These are phyloP conservation scores for Nakazawaea populi DNA, from an alignment of 805 yeast genomes.

Conservation along the genomic window DNA sequence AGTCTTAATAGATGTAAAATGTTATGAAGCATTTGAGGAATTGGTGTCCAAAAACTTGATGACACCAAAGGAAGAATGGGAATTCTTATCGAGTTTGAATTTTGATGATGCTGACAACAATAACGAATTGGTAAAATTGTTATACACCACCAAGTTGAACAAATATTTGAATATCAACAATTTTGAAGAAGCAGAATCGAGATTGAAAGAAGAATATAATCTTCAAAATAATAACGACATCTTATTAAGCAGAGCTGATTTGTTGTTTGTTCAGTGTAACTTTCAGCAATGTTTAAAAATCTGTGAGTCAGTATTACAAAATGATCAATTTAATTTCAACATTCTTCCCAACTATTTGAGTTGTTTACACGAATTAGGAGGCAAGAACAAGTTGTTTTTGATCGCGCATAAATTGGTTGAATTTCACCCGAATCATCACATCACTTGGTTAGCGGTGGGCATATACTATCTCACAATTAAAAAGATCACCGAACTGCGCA, in stretches of 20 bases:
- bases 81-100: constrained; percentile 51
- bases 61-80: constrained; percentile 87
- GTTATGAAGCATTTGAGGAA: constrained; percentile 88
- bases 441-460: constrained; percentile 92
- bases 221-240: constrained; percentile 68
- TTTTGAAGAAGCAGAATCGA: constrained; percentile 59
- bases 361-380: constrained; percentile 79
- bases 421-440: constrained; percentile 69
- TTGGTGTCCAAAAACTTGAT: constrained; percentile 65
- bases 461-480: constrained; percentile 75
- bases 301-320: constrained; percentile 54
- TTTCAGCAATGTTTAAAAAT: constrained; percentile 69
- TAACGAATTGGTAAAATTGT: constrained; percentile 67
- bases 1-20: constrained; percentile 78
- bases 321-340: constrained; percentile 67
- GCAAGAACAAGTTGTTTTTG: constrained; percentile 71
- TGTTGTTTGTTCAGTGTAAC: constrained; percentile 66
- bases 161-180: constrained; percentile 58
- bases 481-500: constrained; percentile 76
- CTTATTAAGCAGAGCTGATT: constrained; percentile 61
- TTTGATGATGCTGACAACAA: constrained; percentile 75
- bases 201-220: constrained; percentile 66
- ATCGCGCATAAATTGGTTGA: constrained; percentile 85
- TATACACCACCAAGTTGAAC: constrained; percentile 73
- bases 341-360: constrained; percentile 76